Percentiles rank a stretch among this genome's conserved stretches.
Evolutionary conservation across 805 yeast species (phyloP).

Genomic region (Cyberlindnera nakhonratchasimensis): DNA sequence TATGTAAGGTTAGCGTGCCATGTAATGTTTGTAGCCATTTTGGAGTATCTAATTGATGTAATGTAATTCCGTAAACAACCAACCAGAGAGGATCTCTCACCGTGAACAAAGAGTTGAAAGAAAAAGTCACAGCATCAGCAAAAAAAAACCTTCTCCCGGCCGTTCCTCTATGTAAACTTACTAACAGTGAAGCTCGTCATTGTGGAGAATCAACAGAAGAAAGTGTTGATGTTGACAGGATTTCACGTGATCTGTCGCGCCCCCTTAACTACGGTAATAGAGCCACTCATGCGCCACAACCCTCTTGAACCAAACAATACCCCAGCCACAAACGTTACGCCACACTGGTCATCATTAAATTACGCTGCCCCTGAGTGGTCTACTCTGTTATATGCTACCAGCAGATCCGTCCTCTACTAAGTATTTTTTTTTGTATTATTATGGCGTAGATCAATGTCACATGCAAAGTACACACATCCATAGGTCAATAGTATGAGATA

Average conservation of each 20-base stretch:
- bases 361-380: too few species aligned
- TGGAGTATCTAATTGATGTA: not conserved
- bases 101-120: too few species aligned
- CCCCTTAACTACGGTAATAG: not conserved
- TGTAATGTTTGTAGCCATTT: conserved; percentile 92
- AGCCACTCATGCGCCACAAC: conserved; percentile 1
- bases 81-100: not conserved
- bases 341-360: not conserved
- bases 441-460: not conserved
- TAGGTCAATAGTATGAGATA: not conserved
- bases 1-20: conserved; percentile 92
- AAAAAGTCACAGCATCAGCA: too few species aligned
- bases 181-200: conserved; percentile 8
- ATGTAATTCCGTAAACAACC: not conserved
- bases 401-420: too few species aligned
- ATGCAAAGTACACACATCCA: not conserved
- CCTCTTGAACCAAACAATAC: not conserved
- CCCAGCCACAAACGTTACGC: not conserved
- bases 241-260: conserved; percentile 28
- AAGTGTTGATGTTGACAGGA: conserved; percentile 22
- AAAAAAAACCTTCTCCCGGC: not conserved
- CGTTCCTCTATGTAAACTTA: not conserved
- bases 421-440: too few species aligned
- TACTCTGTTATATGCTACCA: too few species aligned
- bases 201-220: conserved; percentile 1